A percentile compares a stretch with the other conserved stretches of the same genome.
Evolutionary conservation across 164 flowering plant species (phyloP).

Genomic region (Buxus sempervirens): DNA sequence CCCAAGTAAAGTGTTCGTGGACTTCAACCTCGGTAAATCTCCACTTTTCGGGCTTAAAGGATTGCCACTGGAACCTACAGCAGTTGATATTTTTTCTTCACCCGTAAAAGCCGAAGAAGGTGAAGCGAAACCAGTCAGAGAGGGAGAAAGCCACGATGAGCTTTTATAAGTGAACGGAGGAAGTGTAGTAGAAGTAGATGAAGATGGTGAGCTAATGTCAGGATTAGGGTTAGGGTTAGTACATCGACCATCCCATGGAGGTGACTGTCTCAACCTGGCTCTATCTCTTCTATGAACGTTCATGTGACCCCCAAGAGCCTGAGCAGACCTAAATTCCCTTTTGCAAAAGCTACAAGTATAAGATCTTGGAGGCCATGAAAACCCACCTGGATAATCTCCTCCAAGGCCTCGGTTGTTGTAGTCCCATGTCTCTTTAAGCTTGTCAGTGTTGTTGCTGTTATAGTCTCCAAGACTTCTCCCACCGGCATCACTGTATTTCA

Average conservation of each 20-base stretch:
- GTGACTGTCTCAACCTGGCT: constrained; percentile 52
- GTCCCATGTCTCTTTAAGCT: constrained; percentile 19
- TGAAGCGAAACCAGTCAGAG: constrained; percentile 24
- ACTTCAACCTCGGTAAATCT: constrained; percentile 11
- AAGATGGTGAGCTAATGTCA: constrained; percentile 23
- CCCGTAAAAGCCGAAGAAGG: constrained; percentile 15
- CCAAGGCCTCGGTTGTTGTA: constrained; percentile 2
- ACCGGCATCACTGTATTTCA: constrained; percentile 17
- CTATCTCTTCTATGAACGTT: constrained; percentile 79
- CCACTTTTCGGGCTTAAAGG: constrained; percentile 6
- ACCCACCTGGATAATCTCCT: constrained; percentile 35
- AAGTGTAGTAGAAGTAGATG: constrained; percentile 16
- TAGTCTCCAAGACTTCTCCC: constrained; percentile 5
- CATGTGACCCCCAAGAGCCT: constrained; percentile 83
- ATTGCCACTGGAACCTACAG: background rate
- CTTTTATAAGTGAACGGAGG: constrained; percentile 9
- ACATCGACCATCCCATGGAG: constrained; percentile 27
- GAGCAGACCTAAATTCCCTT: constrained; percentile 76
- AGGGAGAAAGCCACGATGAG: constrained; percentile 20
- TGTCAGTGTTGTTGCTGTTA: no score
- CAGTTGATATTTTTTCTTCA: constrained; percentile 15
- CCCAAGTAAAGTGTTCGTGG: constrained; percentile 18
- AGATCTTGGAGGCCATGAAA: constrained; percentile 77
- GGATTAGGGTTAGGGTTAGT: constrained; percentile 21
- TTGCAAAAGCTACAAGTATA: constrained; percentile 72